Evolutionary conservation across 768 basidiomycete genomes (phyloP), one percentile per base, ranked within the genome.

Genomic region (Cystobasidiopsis lactophilus): DNA sequence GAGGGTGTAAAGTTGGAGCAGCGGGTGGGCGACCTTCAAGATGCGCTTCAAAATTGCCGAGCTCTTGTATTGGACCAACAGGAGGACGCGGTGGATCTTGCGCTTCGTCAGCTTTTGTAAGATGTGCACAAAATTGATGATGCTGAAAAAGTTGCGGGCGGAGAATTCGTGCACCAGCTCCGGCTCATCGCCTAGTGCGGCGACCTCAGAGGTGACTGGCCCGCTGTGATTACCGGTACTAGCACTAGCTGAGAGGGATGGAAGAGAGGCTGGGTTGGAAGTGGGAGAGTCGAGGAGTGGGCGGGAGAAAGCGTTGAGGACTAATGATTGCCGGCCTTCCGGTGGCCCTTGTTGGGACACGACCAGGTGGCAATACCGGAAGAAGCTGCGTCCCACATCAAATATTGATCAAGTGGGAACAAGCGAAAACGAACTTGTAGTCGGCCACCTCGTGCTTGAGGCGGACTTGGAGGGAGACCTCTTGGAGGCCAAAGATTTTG

Each of bases 401-500:
- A 1, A n/a, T 1, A 16, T 0, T 19, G 3, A 29, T 14, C 24
- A 13, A 45, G 31, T 14, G 16, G 40, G 18, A 45, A 37, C 33
- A 21, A 61, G 14, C 3, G 43, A 63, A 27, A 40, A 39, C 53
- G 18, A 47, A 70, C 69, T 66, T 67, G 51, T 49, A 56, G 13
- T 69, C 67, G 14, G 63, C 61, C 40, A 61, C 78, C 62, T 96
- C 89, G 26, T 85, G 81, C 65, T 80, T 86, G 9, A 84, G 78
- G n/a, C 83, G 71, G 5, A 98, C 82, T 3, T 80, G 76, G 18
- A 73, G 73, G 0, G 81, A 74, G 2, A 93, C 80, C 64, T 98
- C 93, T 65, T 88, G 84, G 57, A 95, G 66, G n/a, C 89, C 85
- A 66, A 96, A 95, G 80, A 95, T 93, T 71, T 95, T 95, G 60